Percentiles rank a stretch among this genome's conserved stretches.
Conservation (phyloP, 1,284 basidiomycete species). For the Vanrija sp. region DNA sequence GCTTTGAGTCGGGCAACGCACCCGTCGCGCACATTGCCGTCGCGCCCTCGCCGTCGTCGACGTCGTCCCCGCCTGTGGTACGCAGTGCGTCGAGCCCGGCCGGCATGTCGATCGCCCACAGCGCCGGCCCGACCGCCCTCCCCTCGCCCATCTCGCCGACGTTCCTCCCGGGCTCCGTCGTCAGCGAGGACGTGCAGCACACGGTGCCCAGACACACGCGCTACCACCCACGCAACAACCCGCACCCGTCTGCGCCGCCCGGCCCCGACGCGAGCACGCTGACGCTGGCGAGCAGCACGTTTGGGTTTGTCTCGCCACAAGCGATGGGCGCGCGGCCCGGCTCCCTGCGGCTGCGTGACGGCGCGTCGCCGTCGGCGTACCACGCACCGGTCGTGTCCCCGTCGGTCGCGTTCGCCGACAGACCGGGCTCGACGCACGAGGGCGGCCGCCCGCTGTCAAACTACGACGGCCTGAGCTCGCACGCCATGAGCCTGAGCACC, state of each 20-base stretch:
- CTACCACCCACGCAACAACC: constrained; percentile 92
- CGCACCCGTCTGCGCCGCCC: constrained; percentile 81
- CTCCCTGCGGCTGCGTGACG: constrained; percentile 13
- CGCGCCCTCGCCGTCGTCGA: constrained; percentile 3
- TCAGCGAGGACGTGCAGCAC: not conserved
- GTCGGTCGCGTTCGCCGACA: constrained; percentile 11
- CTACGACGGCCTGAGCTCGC: constrained; percentile 11
- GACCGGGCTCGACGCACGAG: constrained; percentile 6
- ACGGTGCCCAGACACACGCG: constrained; percentile 75
- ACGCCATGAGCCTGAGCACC: constrained; percentile 10
- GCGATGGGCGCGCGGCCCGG: constrained; percentile 6
- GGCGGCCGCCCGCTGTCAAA: too few species aligned
- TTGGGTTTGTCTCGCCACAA: constrained; percentile 59
- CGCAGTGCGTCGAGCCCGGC: constrained; percentile 8
- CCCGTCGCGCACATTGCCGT: constrained; percentile 80
- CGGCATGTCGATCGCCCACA: not conserved
- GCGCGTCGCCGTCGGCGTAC: not conserved
- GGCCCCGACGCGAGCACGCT: constrained; percentile 86
- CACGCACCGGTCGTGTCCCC: constrained; percentile 2
- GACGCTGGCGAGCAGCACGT: constrained; percentile 88
- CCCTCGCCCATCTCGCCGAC: constrained; percentile 14
- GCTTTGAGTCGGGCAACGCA: constrained; percentile 67
- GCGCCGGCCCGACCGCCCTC: not conserved
- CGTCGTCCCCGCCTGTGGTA: constrained; percentile 1
- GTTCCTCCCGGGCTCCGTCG: constrained; percentile 1